These are phyloP conservation scores for Penicillium simplicissimum DNA, from an alignment of 495 filamentous ascomycete species.

Conservation along the genomic window DNA sequence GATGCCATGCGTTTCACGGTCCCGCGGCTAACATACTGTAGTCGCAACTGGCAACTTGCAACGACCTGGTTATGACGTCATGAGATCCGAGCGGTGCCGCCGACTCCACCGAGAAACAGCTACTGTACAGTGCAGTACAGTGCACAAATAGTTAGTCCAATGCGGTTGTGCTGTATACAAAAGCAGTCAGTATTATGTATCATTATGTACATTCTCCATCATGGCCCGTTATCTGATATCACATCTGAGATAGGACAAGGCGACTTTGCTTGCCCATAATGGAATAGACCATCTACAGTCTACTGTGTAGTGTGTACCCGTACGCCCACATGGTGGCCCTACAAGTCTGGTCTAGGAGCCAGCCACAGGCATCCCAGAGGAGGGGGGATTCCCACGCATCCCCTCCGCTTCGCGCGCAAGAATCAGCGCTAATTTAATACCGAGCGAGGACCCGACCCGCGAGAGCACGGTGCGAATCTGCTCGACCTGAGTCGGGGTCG, in stretches of 20 bases:
- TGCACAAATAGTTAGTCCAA: neutral
- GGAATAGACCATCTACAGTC: no score
- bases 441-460: constrained; percentile 35
- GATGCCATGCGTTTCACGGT: neutral
- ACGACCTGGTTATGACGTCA: constrained; percentile 26
- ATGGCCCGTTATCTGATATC: neutral
- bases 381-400: constrained; percentile 2
- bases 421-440: constrained; percentile 42
- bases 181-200: constrained; percentile 9
- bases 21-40: neutral
- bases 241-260: neutral
- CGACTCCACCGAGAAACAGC: neutral
- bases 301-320: neutral
- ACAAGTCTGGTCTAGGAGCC: neutral
- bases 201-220: neutral
- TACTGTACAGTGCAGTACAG: no score
- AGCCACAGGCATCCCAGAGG: neutral
- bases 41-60: no score
- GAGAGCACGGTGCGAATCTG: constrained; percentile 33
- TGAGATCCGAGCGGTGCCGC: constrained; percentile 20
- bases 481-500: constrained; percentile 32
- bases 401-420: constrained; percentile 34
- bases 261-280: neutral
- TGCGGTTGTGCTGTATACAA: constrained; percentile 3
- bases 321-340: neutral